Evolutionary conservation across 129 eudicot genomes (phyloP).

Genomic region (Solidago caesia): DNA sequence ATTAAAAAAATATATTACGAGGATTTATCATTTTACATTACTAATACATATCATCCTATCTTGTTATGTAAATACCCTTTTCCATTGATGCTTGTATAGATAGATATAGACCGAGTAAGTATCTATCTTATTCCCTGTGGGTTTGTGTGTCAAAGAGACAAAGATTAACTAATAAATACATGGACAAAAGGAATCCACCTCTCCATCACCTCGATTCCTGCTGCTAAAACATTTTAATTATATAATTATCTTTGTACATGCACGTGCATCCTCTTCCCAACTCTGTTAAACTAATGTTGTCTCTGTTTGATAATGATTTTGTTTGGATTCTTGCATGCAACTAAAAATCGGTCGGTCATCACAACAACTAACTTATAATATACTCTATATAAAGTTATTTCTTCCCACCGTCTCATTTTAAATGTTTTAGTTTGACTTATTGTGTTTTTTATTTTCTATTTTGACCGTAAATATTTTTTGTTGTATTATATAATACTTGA

Average conservation of each 20-base stretch:
- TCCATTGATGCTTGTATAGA: no score
- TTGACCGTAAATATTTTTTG: no score
- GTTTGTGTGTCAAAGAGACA: background rate
- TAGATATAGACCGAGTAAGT: no score
- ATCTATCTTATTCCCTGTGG: background rate
- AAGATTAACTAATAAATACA: conserved; percentile 5
- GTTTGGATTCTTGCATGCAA: conserved; percentile 30
- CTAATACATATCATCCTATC: no score
- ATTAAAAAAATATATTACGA: no score
- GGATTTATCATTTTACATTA: no score
- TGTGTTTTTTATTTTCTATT: no score
- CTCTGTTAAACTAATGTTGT: background rate
- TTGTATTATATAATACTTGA: no score
- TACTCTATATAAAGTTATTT: background rate
- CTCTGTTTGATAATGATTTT: conserved; percentile 7
- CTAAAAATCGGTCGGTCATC: conserved; percentile 29
- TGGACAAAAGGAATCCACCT: conserved; percentile 22
- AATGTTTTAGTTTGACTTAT: no score
- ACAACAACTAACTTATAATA: conserved; percentile 8
- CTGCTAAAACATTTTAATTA: background rate
- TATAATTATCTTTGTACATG: background rate
- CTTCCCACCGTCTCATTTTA: no score
- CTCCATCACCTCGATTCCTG: conserved; percentile 5
- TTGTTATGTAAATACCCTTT: no score
- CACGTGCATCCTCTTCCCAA: conserved; percentile 30